Evolutionary conservation across 148 eudicot species (phyloP), one percentile per base, ranked within the genome.

Genomic region (Dysphania ambrosioides): DNA sequence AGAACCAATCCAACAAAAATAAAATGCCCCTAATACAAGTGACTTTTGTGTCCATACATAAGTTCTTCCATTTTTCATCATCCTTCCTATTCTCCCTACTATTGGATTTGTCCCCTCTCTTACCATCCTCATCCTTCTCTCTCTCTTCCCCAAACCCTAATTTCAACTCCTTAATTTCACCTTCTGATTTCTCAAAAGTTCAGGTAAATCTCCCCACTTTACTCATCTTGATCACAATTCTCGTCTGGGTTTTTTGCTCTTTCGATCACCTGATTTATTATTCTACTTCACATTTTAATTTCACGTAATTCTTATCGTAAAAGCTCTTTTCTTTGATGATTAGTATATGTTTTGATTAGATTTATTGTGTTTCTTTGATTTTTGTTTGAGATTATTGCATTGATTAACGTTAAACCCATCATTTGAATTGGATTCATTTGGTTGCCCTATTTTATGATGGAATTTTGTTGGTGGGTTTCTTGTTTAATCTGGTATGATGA

Each of bases 141-240:
- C 65, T 66, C 71, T 70, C 72, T 75, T 70, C 32, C 66, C 71
- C 82, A 89, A 89, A 86, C 93, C 91, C 89, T 86, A 90, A 82
- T 85, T 79, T 71, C 66, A 80, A 76, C 69, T 32, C 68, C 68
- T 75, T 72, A n/a, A 24, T 68, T 70, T 58, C 55, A 38, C 24
- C 27, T 34, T 40, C 6, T 36, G 30, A 66, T 35, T 66, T 38
- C 69, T 66, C 40, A 16, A 60, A 70, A 78, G 79, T 79, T 85
- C 91, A 79, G 91, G 91, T 87, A 76, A 85, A 70, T 76, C 66
- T 36, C 56, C 79, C 6, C 27, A 61, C 24, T 71, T 36, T 73
- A 63, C 47, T 79, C 76, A 47, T 26, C 41, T 72, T 82, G 78
- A 83, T 85, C 78, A 73, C 58, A 58, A 74, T 80, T 80, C 75